These are phyloP conservation scores for Corylus avellana DNA, from an alignment of 306 rosid genomes.

Conservation along the genomic window DNA sequence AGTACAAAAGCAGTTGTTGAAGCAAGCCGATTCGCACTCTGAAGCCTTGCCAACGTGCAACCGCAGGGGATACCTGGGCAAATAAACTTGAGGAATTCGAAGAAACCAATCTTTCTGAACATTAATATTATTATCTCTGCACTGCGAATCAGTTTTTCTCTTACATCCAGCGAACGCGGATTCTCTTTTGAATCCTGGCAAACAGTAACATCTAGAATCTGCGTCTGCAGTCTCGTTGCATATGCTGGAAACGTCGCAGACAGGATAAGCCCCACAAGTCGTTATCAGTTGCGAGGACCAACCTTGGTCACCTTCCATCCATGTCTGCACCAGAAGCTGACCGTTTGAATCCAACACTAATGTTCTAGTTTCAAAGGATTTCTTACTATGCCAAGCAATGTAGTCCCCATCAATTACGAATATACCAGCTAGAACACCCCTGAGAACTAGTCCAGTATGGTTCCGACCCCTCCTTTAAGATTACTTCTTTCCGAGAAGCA, in stretches of 20 bases:
- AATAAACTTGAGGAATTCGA: neutral
- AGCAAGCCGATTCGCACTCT: constrained; percentile 8
- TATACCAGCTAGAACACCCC: neutral
- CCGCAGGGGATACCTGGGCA: neutral
- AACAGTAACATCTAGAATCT: neutral
- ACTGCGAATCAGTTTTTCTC: neutral
- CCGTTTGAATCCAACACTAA: neutral
- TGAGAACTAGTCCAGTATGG: neutral
- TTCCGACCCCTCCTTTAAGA: neutral
- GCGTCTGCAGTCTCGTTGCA: neutral
- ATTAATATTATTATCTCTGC: neutral
- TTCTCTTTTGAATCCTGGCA: neutral
- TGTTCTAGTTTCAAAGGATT: neutral
- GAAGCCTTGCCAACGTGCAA: neutral
- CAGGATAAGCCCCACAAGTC: neutral
- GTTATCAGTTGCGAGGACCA: neutral
- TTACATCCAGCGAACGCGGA: neutral
- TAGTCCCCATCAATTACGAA: neutral
- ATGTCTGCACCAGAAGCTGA: neutral
- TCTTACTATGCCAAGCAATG: neutral
- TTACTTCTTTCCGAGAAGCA: neutral
- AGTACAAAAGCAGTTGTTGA: constrained; percentile 5
- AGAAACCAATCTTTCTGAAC: neutral
- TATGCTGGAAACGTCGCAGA: neutral
- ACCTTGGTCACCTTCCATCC: neutral